These are phyloP conservation scores for Carex cristatella DNA, from an alignment of 176 grass and related monocot species.

Conservation along the genomic window DNA sequence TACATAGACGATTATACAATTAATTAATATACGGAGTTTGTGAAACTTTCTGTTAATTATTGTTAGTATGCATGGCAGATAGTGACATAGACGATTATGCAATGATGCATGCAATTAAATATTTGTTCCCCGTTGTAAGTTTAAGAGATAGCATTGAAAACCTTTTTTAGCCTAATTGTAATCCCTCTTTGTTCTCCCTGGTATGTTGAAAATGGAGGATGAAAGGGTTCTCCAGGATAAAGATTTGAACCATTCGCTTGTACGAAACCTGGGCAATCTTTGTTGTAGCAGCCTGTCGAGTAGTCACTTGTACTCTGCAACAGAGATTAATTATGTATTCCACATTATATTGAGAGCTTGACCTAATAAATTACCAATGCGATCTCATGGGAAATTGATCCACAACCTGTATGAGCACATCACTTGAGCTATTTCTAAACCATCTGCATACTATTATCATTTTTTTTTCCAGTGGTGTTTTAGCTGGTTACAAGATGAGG, in stretches of 20 bases:
- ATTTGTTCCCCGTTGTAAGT: too few relatives aligned
- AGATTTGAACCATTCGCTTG: background rate
- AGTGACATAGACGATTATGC: too few relatives aligned
- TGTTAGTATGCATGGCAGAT: too few relatives aligned
- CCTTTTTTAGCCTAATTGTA: slow-evolving; percentile 15
- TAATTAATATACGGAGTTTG: too few relatives aligned
- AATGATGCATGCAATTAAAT: too few relatives aligned
- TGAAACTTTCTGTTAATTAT: too few relatives aligned
- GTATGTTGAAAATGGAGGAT: slow-evolving; percentile 9
- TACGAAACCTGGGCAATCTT: background rate
- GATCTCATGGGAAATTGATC: background rate
- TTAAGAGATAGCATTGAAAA: background rate
- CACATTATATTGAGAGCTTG: background rate
- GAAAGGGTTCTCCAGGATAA: background rate
- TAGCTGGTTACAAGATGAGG: background rate
- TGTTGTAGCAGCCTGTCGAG: slow-evolving; percentile 8
- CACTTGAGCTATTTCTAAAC: background rate
- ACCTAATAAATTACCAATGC: background rate
- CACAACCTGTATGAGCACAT: too few relatives aligned
- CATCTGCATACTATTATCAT: background rate
- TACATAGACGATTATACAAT: background rate
- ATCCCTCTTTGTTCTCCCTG: background rate
- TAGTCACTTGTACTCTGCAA: background rate
- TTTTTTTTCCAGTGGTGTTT: background rate
- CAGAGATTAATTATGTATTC: background rate